Conservation (phyloP, 176 grass and related monocot species). For the Saccharum officinarum region DNA sequence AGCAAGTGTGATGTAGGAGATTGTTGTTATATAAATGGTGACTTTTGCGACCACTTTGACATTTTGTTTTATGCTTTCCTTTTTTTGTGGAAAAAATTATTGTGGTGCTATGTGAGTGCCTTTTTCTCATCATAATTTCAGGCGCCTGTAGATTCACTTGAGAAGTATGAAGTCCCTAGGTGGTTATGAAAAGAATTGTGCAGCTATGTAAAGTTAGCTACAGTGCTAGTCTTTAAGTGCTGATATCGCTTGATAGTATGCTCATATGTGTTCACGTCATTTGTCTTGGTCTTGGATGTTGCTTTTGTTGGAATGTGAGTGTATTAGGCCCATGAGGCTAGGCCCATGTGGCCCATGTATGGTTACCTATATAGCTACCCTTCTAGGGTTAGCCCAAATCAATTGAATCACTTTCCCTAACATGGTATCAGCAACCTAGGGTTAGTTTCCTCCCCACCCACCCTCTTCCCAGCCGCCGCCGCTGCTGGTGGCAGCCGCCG, state of each 20-base stretch:
- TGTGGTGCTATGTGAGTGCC: background rate
- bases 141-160: background rate
- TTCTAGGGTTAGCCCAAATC: no score
- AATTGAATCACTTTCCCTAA: no score
- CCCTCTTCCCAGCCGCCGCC: no score
- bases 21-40: background rate
- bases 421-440: no score
- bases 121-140: background rate
- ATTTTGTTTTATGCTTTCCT: background rate
- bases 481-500: no score
- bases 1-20: background rate
- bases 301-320: no score
- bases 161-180: background rate
- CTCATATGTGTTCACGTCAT: background rate
- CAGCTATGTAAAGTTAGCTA: background rate
- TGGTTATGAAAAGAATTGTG: background rate
- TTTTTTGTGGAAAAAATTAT: background rate
- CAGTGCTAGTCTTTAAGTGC: background rate
- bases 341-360: no score
- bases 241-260: background rate
- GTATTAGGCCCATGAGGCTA: no score
- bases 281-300: background rate
- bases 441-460: no score
- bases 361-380: no score
- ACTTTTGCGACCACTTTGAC: background rate